Evolutionary conservation across 495 filamentous ascomycete species (phyloP), one percentile per base, ranked within the genome.

Genomic region (Penicillium herquei): DNA sequence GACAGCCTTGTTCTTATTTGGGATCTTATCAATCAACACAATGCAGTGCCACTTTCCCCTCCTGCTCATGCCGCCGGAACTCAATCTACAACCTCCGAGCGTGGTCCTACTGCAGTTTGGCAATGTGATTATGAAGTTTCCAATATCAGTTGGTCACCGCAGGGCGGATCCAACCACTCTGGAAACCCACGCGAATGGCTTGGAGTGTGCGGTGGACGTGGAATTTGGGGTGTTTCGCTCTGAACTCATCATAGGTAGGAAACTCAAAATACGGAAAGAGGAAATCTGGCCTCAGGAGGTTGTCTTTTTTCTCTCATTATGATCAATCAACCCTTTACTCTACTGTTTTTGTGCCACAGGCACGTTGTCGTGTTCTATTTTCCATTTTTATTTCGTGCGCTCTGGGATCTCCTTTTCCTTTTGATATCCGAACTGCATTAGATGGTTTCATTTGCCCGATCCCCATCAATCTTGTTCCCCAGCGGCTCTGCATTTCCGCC

Each of bases 101-200:
- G 88, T 50, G 87, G 82, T 11, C 93, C 93, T 0, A 83, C 89
- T 4, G 90, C 90, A 6, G 86, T 81, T 54, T 99, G 95, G 95
- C 84, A 88, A 64, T 97, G 94, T 63, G 94, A 98, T 55, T 96
- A 96, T 61, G 94, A 99, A 74, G 89, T 99, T 21, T 88, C 87
- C 9, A 98, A 97, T 70, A 81, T 98, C 33, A 92, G 89, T 63
- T 99, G 94, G 94, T 90, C 89, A 13, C 93, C 94, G 33, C 88
- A 88, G 48, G 86, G 89, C 56, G 80, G 76, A 12, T 72, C 86
- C 60, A 87, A 81, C 44, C 77, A 44, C 47, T 58, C 68, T 9
- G 71, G 81, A n/a, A 88, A 90, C 47, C 85, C 85, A 5, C 87
- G 89, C 12, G 94, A 98, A 56, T 98, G 94, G 94, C 74, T 98